Base-by-base conservation (phyloP, 1,284 basidiomycete genomes). In the Heliocybe sulcata region DNA sequence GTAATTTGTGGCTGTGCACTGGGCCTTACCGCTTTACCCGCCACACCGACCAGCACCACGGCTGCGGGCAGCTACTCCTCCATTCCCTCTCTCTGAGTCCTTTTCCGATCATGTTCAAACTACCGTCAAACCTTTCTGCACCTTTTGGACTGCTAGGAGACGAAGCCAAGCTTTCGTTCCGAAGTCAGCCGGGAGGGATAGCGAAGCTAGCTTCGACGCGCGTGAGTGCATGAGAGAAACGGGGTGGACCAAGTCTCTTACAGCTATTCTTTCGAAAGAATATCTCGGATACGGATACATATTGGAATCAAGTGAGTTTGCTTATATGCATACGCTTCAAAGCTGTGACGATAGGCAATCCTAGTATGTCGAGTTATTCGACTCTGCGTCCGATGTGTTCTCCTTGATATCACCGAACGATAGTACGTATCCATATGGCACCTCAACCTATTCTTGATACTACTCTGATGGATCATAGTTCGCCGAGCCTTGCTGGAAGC, bases 161-260 rank as follows among this genome's bases (percentile, higher is more conserved):
- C 66, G 90, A 93, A 65, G 83, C 90, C 29, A 94, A 94, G 69
- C 82, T 96, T 23, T 84, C 87, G 20, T 96, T 96, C 68, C 83
- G 90, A 51, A 90, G 84, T 61, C 85, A 87, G 57, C 81, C 88
- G 1, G 79, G 80, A 45, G 93, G 93, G 8, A 84, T 94, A 53
- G 77, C 83, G 55, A 88, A 89, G 64, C 68, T 95, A 35, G 80
- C 84, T 48, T 76, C 82, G 19, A 79, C 76, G 20, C 80, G 87
- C 61, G 90, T 93, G 58, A 45, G 20, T 35, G 25, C 31, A 27
- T 51, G 52, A 38, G 29, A 33, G 45, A 45, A 19, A 29, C 48
- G 50, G 25, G 27, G 33, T 53, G 35, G 25, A 23, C 57, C 42
- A 57, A 57, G 42, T 58, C 45, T 47, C 57, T 51, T 51, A 56